phyloP scores from a whole-genome alignment of 75 land plant genomes.

The Cryptomeria japonica region DNA sequence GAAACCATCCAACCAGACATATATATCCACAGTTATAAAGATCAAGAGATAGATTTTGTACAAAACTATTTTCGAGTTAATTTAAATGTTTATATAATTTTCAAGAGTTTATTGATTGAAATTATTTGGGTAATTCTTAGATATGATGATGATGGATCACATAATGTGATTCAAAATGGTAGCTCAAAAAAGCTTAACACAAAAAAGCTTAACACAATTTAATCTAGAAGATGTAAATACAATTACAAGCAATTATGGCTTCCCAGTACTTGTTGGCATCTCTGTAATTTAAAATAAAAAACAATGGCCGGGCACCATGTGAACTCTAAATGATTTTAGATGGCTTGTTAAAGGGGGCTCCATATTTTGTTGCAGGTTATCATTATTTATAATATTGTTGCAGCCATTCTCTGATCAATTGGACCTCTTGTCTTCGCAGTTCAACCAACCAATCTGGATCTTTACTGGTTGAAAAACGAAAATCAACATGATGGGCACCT shows the following conservation, averaged over 20 bases:
- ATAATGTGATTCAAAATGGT: no score
- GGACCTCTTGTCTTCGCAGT: conserved; percentile 47
- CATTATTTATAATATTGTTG: conserved; percentile 25
- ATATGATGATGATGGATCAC: no score
- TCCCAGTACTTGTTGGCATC: neutral
- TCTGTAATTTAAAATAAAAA: neutral
- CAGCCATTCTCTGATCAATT: conserved; percentile 53
- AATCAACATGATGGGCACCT: conserved; percentile 81
- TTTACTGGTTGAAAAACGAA: conserved; percentile 47
- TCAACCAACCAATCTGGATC: conserved; percentile 71
- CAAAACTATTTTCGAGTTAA: neutral
- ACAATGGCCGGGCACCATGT: neutral
- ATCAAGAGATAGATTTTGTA: neutral
- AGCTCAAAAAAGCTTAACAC: no score
- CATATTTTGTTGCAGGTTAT: neutral
- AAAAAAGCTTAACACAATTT: no score
- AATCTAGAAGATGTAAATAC: no score
- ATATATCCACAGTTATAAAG: no score
- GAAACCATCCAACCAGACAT: no score
- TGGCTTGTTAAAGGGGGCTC: neutral
- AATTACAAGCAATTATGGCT: neutral
- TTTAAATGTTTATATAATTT: neutral
- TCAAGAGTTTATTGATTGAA: neutral
- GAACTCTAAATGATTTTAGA: neutral
- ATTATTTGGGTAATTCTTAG: neutral